Evolutionary conservation across 495 filamentous ascomycete genomes (phyloP).

Genomic region (Penicillium chermesinum): DNA sequence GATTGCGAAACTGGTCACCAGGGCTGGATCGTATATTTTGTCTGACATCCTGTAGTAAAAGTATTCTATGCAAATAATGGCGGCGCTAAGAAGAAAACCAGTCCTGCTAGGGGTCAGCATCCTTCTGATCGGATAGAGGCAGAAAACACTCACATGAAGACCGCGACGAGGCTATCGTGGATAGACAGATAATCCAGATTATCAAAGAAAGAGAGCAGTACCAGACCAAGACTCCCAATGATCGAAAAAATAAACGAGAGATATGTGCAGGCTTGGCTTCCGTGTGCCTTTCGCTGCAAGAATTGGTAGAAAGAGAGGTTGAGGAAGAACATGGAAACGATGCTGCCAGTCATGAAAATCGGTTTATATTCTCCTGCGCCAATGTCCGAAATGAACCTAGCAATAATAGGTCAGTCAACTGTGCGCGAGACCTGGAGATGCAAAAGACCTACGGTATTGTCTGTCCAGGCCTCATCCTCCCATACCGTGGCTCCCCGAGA

Average conservation of each 20-base stretch:
- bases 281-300: slow-evolving; percentile 13
- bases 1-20: slow-evolving; percentile 17
- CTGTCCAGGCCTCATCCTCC: slow-evolving; percentile 17
- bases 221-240: slow-evolving; percentile 13
- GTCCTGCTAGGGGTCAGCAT: slow-evolving; percentile 10
- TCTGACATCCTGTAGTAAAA: slow-evolving; percentile 11
- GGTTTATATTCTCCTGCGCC: slow-evolving; percentile 15
- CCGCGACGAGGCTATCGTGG: slow-evolving; percentile 16
- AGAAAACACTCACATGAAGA: slow-evolving; percentile 16
- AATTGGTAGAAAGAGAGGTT: slow-evolving; percentile 20
- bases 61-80: slow-evolving; percentile 16
- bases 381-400: slow-evolving; percentile 19
- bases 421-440: background rate
- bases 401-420: background rate
- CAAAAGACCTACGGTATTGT: slow-evolving; percentile 15
- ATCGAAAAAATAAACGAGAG: slow-evolving; percentile 15
- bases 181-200: slow-evolving; percentile 13
- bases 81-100: slow-evolving; percentile 17
- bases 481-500: slow-evolving; percentile 15
- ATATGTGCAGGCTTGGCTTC: slow-evolving; percentile 12
- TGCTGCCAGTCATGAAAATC: slow-evolving; percentile 15
- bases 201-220: slow-evolving; percentile 17
- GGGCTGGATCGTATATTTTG: slow-evolving; percentile 10
- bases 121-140: background rate
- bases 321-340: slow-evolving; percentile 14